phyloP scores from a whole-genome alignment of 371 early-diverging fungal species.

The Rhizopus delemar region DNA sequence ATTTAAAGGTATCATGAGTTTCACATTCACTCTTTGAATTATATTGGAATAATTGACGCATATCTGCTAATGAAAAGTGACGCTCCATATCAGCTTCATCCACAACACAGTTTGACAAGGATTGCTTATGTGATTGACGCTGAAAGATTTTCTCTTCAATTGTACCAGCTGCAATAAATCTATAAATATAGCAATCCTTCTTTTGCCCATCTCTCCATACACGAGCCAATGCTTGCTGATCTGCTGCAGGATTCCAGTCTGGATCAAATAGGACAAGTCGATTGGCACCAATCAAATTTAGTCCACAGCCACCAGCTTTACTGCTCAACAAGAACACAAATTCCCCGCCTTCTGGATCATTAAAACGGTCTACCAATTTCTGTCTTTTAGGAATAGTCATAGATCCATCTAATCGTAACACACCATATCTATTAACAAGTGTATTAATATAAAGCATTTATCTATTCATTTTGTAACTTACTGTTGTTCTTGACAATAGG shows the following conservation, averaged over 20 bases:
- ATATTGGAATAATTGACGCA: slow-evolving; percentile 85
- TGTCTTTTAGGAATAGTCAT: slow-evolving; percentile 90
- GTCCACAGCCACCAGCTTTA: slow-evolving; percentile 98
- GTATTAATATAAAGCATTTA: too few species aligned
- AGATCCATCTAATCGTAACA: slow-evolving; percentile 89
- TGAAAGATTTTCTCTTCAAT: slow-evolving; percentile 99
- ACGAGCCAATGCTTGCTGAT: slow-evolving; percentile 88
- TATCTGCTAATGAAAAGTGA: slow-evolving; percentile 88
- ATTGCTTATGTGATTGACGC: slow-evolving; percentile 87
- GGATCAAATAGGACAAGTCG: slow-evolving; percentile 93
- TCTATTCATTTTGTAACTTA: slow-evolving; percentile 32
- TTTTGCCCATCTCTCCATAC: slow-evolving; percentile 98
- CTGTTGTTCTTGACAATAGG: slow-evolving; percentile 74
- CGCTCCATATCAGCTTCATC: slow-evolving; percentile 93
- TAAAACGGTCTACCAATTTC: slow-evolving; percentile 93
- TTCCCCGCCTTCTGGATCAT: slow-evolving; percentile 81
- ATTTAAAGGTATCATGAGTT: slow-evolving; percentile 96
- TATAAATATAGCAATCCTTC: slow-evolving; percentile 91
- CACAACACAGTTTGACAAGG: slow-evolving; percentile 90
- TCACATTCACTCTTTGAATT: slow-evolving; percentile 82
- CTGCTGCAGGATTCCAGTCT: slow-evolving; percentile 83
- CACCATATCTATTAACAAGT: slow-evolving; percentile 50
- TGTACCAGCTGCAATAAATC: slow-evolving; percentile 93
- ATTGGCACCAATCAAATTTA: slow-evolving; percentile 97
- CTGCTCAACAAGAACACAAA: slow-evolving; percentile 95